Percentiles rank a stretch among this genome's conserved stretches.
Conservation (phyloP, 2,329 filamentous ascomycete species). For the Pyricularia sp. region DNA sequence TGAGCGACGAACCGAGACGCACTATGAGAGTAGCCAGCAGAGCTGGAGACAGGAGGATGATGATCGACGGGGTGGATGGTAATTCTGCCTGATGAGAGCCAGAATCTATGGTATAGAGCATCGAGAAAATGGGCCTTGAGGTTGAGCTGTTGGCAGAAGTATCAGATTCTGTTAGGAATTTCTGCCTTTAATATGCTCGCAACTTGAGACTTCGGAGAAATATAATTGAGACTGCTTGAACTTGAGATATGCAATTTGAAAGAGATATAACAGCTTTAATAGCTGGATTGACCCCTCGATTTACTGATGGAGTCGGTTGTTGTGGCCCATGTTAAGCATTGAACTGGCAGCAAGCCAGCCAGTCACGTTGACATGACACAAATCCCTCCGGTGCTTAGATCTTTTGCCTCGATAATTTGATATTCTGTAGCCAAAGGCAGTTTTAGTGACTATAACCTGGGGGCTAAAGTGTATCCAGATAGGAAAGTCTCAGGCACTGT, state of each 20-base stretch:
- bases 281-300: no score
- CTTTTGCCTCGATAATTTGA: no score
- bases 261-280: no score
- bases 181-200: not conserved
- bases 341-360: no score
- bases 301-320: no score
- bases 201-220: not conserved
- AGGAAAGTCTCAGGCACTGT: no score
- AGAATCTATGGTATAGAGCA: not conserved
- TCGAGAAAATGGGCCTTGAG: not conserved
- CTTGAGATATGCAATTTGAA: not conserved
- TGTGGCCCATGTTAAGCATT: no score
- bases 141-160: not conserved
- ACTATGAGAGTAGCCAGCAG: conserved; percentile 10
- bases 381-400: no score
- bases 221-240: not conserved
- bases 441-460: no score
- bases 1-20: conserved; percentile 33
- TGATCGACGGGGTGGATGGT: not conserved
- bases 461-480: no score
- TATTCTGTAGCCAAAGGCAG: no score
- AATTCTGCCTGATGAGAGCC: not conserved
- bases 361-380: no score
- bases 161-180: not conserved
- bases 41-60: conserved; percentile 6